These are phyloP conservation scores for Beta macrorhiza DNA, from an alignment of 179 eudicot species.

Conservation along the genomic window DNA sequence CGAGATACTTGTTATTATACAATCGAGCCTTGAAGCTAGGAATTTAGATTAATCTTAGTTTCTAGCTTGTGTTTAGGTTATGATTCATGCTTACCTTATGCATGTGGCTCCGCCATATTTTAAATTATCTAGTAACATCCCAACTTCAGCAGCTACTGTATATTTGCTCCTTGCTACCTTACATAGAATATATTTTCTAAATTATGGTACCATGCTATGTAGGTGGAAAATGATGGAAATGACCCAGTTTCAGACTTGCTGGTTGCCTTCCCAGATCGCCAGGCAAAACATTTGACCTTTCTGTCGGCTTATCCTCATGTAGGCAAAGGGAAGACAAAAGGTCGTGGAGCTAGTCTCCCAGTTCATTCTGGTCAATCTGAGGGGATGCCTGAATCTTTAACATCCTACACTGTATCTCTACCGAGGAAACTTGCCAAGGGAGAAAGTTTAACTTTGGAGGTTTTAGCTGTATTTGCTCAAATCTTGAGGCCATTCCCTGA, in stretches of 20 bases:
- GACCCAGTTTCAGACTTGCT: conserved; percentile 61
- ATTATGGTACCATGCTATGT: conserved; percentile 18
- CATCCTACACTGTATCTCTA: conserved; percentile 61
- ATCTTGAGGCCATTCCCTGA: conserved; percentile 78
- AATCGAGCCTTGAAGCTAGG: not conserved
- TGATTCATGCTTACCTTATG: not conserved
- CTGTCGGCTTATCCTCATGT: conserved; percentile 48
- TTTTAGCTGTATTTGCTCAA: conserved; percentile 73
- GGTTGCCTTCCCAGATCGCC: conserved; percentile 67
- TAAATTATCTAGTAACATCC: not conserved
- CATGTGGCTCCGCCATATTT: not conserved
- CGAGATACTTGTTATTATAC: not conserved
- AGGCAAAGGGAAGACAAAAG: conserved; percentile 65
- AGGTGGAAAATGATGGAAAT: conserved; percentile 80
- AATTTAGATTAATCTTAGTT: not conserved
- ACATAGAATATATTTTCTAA: not conserved
- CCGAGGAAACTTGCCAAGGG: conserved; percentile 64
- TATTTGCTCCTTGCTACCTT: not conserved
- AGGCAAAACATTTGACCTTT: conserved; percentile 60
- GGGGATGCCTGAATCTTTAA: conserved; percentile 59
- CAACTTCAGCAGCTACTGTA: not conserved
- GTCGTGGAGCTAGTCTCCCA: conserved; percentile 47
- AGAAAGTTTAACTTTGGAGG: conserved; percentile 56
- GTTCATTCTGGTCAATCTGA: conserved; percentile 49
- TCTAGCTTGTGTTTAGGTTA: not conserved